Percentiles rank a stretch among this genome's conserved stretches.
These are phyloP conservation scores for Talaromyces stipitatus DNA, from an alignment of 495 filamentous ascomycete species.

Conservation along the genomic window DNA sequence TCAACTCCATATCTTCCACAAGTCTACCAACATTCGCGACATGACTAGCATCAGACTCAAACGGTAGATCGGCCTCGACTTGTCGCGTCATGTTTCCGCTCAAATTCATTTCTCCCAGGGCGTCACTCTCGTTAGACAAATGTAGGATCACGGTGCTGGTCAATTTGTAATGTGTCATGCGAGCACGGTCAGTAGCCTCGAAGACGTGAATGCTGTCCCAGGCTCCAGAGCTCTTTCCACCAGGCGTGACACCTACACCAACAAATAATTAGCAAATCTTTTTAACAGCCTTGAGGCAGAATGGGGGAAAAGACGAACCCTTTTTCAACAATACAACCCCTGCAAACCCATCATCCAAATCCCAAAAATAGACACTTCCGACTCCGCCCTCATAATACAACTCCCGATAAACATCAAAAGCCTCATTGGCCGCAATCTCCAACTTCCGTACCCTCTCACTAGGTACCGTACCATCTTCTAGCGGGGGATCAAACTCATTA, in stretches of 20 bases:
- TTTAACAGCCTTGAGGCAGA: neutral
- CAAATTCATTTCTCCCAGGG: conserved; percentile 84
- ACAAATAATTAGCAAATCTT: neutral
- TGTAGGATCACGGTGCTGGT: conserved; percentile 95
- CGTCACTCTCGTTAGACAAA: conserved; percentile 60
- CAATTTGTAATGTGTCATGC: conserved; percentile 92
- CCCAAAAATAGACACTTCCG: conserved; percentile 95
- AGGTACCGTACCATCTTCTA: conserved; percentile 70
- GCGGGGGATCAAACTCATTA: conserved; percentile 91
- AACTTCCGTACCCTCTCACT: conserved; percentile 85
- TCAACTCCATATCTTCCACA: conserved; percentile 98
- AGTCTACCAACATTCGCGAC: conserved; percentile 91
- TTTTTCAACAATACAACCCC: conserved; percentile 96
- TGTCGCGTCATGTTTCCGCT: conserved; percentile 97
- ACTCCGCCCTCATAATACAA: conserved; percentile 98
- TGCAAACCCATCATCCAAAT: conserved; percentile 96
- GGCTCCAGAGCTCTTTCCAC: conserved; percentile 65
- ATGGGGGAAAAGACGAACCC: conserved; percentile 36
- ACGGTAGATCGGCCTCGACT: conserved; percentile 80
- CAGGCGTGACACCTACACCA: conserved; percentile 49
- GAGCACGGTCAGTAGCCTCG: conserved; percentile 83
- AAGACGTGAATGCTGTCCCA: conserved; percentile 99
- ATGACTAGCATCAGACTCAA: conserved; percentile 86
- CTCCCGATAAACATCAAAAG: conserved; percentile 94
- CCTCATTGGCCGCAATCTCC: conserved; percentile 89